These are phyloP conservation scores for Rhodamnia argentea DNA, from an alignment of 345 rosid species.

Conservation along the genomic window DNA sequence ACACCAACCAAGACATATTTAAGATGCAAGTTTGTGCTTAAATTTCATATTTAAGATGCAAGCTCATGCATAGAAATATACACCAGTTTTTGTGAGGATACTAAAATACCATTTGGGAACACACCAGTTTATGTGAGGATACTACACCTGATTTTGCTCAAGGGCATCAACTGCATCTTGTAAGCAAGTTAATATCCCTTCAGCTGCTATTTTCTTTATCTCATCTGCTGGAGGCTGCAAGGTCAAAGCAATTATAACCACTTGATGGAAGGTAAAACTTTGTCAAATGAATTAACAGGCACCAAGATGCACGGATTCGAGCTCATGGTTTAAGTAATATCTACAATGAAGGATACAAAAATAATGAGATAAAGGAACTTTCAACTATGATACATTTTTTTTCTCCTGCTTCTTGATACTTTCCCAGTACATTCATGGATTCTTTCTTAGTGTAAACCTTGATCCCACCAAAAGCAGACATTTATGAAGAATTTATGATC, in stretches of 20 bases:
- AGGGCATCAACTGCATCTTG: slow-evolving; percentile 83
- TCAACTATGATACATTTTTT: neutral
- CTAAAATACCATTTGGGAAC: neutral
- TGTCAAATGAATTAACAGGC: neutral
- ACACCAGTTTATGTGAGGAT: neutral
- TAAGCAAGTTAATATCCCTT: slow-evolving; percentile 84
- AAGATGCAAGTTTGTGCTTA: neutral
- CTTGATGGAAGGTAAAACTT: neutral
- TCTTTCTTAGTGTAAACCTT: neutral
- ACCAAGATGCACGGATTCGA: neutral
- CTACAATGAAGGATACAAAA: neutral
- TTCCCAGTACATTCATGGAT: neutral
- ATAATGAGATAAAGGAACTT: neutral
- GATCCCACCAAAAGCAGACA: neutral
- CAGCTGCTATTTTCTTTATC: slow-evolving; percentile 68
- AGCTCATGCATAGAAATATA: neutral
- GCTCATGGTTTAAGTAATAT: neutral
- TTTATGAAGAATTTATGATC: neutral
- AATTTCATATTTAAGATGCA: neutral
- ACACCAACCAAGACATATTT: neutral
- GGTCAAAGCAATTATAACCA: neutral
- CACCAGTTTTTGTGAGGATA: neutral
- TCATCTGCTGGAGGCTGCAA: slow-evolving; percentile 60
- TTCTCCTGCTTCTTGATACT: neutral
- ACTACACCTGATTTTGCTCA: slow-evolving; percentile 63